phyloP scores from a whole-genome alignment of 257 asterid genomes.

The Cynanchum wilfordii region DNA sequence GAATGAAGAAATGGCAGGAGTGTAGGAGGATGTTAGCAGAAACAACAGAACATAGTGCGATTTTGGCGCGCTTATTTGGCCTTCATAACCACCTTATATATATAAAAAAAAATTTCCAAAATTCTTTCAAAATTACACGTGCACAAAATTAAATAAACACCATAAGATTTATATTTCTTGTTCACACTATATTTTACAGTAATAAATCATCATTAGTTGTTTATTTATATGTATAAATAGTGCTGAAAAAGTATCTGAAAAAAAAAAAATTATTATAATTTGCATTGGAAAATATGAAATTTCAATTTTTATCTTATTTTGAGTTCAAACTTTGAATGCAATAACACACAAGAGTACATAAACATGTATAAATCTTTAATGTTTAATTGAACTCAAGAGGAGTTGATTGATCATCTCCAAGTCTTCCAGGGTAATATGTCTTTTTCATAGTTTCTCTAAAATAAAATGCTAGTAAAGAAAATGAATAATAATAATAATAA shows the following conservation, averaged over 20 bases:
- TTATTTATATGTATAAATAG: too few species aligned
- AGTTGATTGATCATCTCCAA: too few species aligned
- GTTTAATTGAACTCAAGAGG: too few species aligned
- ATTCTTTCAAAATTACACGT: neutral
- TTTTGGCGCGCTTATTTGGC: conserved; percentile 54
- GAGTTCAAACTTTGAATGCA: neutral
- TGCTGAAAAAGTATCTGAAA: too few species aligned
- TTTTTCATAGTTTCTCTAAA: neutral
- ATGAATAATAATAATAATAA: neutral
- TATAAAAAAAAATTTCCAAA: neutral
- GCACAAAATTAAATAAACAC: neutral
- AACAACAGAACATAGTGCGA: conserved; percentile 27
- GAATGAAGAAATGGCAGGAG: conserved; percentile 27
- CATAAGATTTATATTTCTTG: neutral
- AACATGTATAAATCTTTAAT: too few species aligned
- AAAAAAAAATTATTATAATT: too few species aligned
- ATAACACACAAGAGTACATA: too few species aligned
- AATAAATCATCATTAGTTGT: too few species aligned
- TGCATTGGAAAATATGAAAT: neutral
- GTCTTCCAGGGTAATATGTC: too few species aligned
- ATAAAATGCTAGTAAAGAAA: neutral
- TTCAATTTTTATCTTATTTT: neutral
- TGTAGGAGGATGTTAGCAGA: conserved; percentile 37
- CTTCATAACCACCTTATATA: conserved; percentile 30
- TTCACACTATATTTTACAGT: neutral